phyloP scores from a whole-genome alignment of 1,284 basidiomycete species.

The Blastosporella zonata region DNA sequence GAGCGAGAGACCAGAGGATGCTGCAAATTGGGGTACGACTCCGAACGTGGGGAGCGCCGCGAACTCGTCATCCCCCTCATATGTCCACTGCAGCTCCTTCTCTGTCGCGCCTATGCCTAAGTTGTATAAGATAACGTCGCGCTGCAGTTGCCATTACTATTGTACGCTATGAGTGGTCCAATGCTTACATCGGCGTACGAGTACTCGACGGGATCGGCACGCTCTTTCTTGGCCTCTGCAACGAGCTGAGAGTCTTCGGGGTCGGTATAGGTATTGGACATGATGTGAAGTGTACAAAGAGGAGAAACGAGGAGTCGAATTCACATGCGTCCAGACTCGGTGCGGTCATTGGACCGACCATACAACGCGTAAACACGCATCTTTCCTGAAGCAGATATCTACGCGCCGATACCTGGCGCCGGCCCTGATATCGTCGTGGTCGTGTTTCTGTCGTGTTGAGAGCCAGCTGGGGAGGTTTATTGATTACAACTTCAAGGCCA shows the following conservation, averaged over 20 bases:
- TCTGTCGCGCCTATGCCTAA: slow-evolving; percentile 94
- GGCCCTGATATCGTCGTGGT: too few species aligned
- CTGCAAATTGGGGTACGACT: slow-evolving; percentile 90
- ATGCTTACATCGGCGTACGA: slow-evolving; percentile 61
- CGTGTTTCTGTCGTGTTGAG: too few species aligned
- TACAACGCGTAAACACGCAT: slow-evolving; percentile 2
- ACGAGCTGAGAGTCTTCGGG: slow-evolving; percentile 86
- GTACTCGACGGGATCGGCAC: slow-evolving; percentile 57
- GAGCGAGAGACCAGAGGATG: slow-evolving; percentile 60
- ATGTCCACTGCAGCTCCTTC: slow-evolving; percentile 90
- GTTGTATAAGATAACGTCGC: slow-evolving; percentile 95
- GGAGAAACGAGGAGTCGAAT: slow-evolving; percentile 1
- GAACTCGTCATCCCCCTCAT: slow-evolving; percentile 88
- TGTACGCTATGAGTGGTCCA: neutral
- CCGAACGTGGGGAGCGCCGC: slow-evolving; percentile 90
- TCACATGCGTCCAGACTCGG: slow-evolving; percentile 8
- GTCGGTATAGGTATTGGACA: slow-evolving; percentile 60
- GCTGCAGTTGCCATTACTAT: slow-evolving; percentile 35
- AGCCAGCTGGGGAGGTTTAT: too few species aligned
- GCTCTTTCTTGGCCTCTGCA: slow-evolving; percentile 74
- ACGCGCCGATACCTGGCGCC: too few species aligned
- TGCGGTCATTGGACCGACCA: neutral
- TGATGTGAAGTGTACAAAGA: slow-evolving; percentile 14
- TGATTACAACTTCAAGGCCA: too few species aligned
- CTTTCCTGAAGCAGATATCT: neutral